phyloP scores from a whole-genome alignment of 352 stramenopile genomes.

The Phytopythium boreale region DNA sequence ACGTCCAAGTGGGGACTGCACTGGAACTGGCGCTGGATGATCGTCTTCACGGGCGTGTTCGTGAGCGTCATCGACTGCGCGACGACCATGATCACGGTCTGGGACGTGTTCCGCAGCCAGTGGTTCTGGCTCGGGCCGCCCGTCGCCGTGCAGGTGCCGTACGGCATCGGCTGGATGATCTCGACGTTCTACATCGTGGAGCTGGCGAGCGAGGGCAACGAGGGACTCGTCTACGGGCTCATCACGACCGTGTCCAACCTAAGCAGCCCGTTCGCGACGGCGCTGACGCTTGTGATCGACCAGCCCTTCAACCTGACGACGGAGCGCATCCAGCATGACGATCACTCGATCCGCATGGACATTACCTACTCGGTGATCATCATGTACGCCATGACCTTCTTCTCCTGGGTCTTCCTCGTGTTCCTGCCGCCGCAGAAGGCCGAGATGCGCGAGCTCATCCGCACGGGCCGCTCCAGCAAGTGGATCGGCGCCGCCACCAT shows the following conservation, averaged over 20 bases:
- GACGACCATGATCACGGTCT: conserved; percentile 29
- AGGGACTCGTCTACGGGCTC: conserved; percentile 41
- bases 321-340: conserved; percentile 21
- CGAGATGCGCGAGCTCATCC: conserved; percentile 15
- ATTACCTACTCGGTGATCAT: conserved; percentile 22
- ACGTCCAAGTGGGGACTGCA: conserved; percentile 29
- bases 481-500: conserved; percentile 17
- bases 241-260: conserved; percentile 43
- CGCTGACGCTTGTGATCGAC: conserved; percentile 23
- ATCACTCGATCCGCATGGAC: conserved; percentile 16
- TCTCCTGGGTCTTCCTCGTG: conserved; percentile 17
- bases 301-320: conserved; percentile 20
- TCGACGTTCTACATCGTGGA: conserved; percentile 44
- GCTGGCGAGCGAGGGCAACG: conserved; percentile 38
- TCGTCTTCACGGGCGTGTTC: too few relatives aligned
- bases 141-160: conserved; percentile 29
- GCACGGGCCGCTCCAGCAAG: conserved; percentile 17
- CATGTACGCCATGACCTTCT: conserved; percentile 16
- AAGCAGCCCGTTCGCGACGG: conserved; percentile 30
- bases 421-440: conserved; percentile 28
- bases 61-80: too few relatives aligned
- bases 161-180: conserved; percentile 39
- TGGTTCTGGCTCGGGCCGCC: conserved; percentile 48
- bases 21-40: conserved; percentile 36
- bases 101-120: conserved; percentile 35